These are phyloP conservation scores for Alternaria sp. DNA, from an alignment of 2,329 filamentous ascomycete species.

Conservation along the genomic window DNA sequence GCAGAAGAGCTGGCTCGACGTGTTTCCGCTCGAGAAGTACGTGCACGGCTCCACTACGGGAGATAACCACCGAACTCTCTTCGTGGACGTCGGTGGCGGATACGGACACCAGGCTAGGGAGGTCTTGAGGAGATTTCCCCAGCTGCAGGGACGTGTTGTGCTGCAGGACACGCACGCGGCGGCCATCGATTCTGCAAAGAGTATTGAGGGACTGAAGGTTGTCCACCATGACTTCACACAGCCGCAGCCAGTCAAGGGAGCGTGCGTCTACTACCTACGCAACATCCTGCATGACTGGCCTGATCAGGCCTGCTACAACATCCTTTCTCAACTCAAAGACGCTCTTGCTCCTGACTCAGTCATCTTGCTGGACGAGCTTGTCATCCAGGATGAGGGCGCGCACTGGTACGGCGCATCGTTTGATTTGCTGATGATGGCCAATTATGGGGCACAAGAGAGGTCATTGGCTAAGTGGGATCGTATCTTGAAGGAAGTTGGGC, in stretches of 20 bases:
- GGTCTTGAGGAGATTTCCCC: slow-evolving; percentile 1
- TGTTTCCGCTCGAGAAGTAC: slow-evolving; percentile 5
- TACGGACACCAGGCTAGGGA: slow-evolving; percentile 7
- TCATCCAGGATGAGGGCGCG: not conserved
- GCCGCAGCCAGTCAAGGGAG: slow-evolving; percentile 1
- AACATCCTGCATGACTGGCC: slow-evolving; percentile 12
- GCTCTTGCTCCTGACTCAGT: slow-evolving; percentile 10
- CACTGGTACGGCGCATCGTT: slow-evolving; percentile 9
- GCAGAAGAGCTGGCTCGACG: slow-evolving; percentile 9
- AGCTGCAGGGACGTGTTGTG: slow-evolving; percentile 2
- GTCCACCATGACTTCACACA: slow-evolving; percentile 5
- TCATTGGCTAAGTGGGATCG: slow-evolving; percentile 8
- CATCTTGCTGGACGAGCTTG: slow-evolving; percentile 5
- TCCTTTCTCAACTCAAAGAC: slow-evolving; percentile 3
- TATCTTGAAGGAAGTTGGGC: slow-evolving; percentile 2
- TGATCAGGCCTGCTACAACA: slow-evolving; percentile 1
- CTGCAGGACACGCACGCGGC: slow-evolving; percentile 6
- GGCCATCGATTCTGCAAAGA: slow-evolving; percentile 5
- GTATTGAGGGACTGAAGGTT: slow-evolving; percentile 2
- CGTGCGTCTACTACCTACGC: slow-evolving; percentile 4
- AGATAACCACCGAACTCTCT: not conserved
- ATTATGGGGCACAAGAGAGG: slow-evolving; percentile 6
- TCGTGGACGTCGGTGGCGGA: slow-evolving; percentile 5
- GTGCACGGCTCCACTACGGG: not conserved
- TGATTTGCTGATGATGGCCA: slow-evolving; percentile 12